Evolutionary conservation across 176 grass and related monocot genomes (phyloP), one percentile per base, ranked within the genome.

Genomic region (Rhynchospora pubera): DNA sequence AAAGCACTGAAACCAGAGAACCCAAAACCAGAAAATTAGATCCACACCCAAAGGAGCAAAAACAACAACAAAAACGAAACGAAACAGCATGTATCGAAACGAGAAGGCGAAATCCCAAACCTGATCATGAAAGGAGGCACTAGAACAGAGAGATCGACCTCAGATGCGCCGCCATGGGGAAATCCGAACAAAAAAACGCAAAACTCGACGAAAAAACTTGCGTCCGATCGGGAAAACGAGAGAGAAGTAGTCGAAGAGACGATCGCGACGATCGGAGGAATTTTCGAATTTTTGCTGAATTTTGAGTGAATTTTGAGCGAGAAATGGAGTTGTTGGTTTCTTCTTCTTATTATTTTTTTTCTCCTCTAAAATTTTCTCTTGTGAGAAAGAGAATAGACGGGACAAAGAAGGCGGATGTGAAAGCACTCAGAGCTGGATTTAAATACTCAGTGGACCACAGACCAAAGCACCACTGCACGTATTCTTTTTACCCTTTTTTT

Each of bases 61-160:
- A 12, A 48, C 6, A 22, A 19, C 6, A 2, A 60, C 19, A 61
- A 4, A 51, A 51, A 51, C 1, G 48, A 46, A 45, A 70, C 8
- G 13, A 70, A 45, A 46, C 0, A 53, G 24, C 68, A 9, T 7
- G 16, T 19, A 75, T 53, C 71, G 12, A 51, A 75, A 53, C 39
- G 15, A 70, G 50, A 76, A 5, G 11, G 12, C 30, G 46, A 30
- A 55, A 55, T 55, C 34, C 53, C 48, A 1, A 76, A 76, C 72
- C 72, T 76, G 72, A 76, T 76, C 72, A 76, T 76, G 72, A 76
- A 76, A 76, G 30, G 23, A 55, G 72, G 23, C 1, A 76, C 72
- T 76, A 76, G 23, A 76, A 76, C 22, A 55, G 23, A 53, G 9
- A 75, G 71, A 53, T 26, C 7, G 71, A 52, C 4, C 46, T 75